Evolutionary conservation across 2,329 filamentous ascomycete genomes (phyloP), one percentile per base, ranked within the genome.

Genomic region (Fusarium sp.): DNA sequence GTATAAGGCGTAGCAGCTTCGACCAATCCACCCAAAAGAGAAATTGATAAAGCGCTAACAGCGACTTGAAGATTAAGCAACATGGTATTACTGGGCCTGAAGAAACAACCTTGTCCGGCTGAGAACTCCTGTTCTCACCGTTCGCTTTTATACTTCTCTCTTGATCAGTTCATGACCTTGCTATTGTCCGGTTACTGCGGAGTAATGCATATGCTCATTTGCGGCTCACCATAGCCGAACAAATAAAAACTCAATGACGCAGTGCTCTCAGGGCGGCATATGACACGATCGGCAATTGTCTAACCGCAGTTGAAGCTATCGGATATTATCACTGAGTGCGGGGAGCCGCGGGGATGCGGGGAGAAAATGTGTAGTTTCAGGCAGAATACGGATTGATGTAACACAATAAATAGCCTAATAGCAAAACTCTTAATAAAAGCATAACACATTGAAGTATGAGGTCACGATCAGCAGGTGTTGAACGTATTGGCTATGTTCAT

Each of bases 1-100:
- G 6, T 67, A 60, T 22, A 17, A n/a, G 3, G 65, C 39, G 3
- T 22, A n/a, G 63, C 52, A 67, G 51, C 52, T 7, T 3, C 3
- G 9, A 38, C 24, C 3, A 36, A 0, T 11, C 52, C 63, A 10
- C 31, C n/a, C 13, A 67, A 3, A 14, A 67, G 26, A 14, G 47
- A 26, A 4, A 67, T 39, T 2, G 35, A 20, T 0, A 67, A 18
- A 26, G n/a, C 64, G 51, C 62, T 28, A 6, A 33, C 39, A 51
- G 63, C 63, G n/a, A 52, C 35, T n/a, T 67, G 65, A 17, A 36
- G 17, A 8, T 45, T 47, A 17, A 42, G 33, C 24, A 60, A 24
- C 52, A 60, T 67, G 0, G 2, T 52, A 10, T 22, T 5, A 13
- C 7, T 26, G 12, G 0, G 6, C 20, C 3, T 2, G 6, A 6